Conservation (phyloP, 2,329 filamentous ascomycete species). For the Pseudocercospora cruenta region DNA sequence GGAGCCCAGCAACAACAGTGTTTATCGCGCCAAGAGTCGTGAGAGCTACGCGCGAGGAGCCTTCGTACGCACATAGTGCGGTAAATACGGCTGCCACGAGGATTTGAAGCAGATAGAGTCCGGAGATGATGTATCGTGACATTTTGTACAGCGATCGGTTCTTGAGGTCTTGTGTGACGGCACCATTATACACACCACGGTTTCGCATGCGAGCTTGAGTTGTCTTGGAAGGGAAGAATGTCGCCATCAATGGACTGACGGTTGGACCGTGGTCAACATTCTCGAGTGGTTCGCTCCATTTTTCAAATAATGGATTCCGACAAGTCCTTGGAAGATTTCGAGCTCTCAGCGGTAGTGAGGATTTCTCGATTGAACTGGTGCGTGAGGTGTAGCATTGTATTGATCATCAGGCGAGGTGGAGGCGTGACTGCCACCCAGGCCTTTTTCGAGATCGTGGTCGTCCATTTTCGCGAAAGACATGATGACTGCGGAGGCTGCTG, state of each 20-base stretch:
- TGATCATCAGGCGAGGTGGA: background rate
- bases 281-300: background rate
- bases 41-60: conserved; percentile 7
- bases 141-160: conserved; percentile 13
- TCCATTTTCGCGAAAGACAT: background rate
- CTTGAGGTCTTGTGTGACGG: background rate
- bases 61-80: conserved; percentile 19
- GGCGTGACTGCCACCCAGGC: background rate
- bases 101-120: conserved; percentile 23
- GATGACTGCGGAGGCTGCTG: background rate
- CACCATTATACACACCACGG: background rate
- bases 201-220: background rate
- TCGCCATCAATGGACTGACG: background rate
- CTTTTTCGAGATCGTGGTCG: background rate
- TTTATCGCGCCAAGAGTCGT: conserved; percentile 23
- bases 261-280: background rate
- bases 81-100: conserved; percentile 24
- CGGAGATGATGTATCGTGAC: conserved; percentile 16
- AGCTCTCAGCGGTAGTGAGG: background rate
- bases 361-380: background rate
- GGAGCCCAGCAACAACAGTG: conserved; percentile 20
- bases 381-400: background rate
- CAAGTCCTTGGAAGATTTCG: background rate
- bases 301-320: background rate
- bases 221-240: background rate